Base-by-base conservation (phyloP, 1,284 basidiomycete species). In the Pulchroboletus neoregius region DNA sequence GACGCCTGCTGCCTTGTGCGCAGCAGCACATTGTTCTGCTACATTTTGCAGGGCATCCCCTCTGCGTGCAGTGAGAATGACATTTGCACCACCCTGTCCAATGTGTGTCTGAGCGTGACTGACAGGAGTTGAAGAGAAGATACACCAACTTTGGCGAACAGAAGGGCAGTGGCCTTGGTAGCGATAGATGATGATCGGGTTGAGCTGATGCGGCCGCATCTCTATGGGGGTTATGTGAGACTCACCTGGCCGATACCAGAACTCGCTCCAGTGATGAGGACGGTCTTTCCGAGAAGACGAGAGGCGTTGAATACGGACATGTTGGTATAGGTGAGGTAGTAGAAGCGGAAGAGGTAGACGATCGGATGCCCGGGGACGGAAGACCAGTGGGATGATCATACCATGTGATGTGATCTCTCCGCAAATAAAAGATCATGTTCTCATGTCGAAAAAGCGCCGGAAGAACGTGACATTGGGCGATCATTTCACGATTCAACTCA, bases 191-290 rank as follows among this genome's bases (percentile, higher is more conserved):
- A 34, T 46, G 41, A 34, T 40, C 42, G 24, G 38, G 13, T 15
- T 55, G 37, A 42, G 42, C 22, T 40, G 22, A 39, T 31, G 39
- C 11, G 28, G 13, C 6, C 8, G 24, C 24, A 7, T 10, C 8
- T 26, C 24, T 15, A 3, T 11, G 10, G 11, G 1, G 27, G 12
- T 7, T 23, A 16, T 26, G 41, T 34, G 23, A 40, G 20, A 26
- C 55, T 46, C 38, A 87, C 86, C 50, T 84, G 82, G 44, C 90
- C 89, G 51, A 92, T 92, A 27, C 89, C 90, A 35, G 83, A 80
- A 58, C 86, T 89, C 6, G 91, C 89, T 16, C 91, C 91, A 11
- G 91, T 94, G 50, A 94, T 74, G 44, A 95, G 76, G 49, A 94
- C 86, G 10, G 83, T 92, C 71, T 94, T 93, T 63, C 86, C 85